Percentiles rank a stretch among this genome's conserved stretches.
phyloP scores from a whole-genome alignment of 768 basidiomycete species.

The Naganishia vaughanmartiniae region DNA sequence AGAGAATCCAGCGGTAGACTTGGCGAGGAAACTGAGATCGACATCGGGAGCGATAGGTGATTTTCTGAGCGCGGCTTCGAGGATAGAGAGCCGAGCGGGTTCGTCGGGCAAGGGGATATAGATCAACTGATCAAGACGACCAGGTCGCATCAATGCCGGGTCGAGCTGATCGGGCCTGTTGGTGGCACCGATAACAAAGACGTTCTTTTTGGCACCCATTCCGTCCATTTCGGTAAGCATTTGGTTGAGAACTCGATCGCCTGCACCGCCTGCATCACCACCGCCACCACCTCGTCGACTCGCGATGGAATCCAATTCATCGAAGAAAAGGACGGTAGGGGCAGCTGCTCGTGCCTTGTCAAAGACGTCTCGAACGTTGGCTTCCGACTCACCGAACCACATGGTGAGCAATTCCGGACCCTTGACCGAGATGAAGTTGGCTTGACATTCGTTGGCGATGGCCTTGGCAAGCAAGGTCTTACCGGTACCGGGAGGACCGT shows the following conservation, averaged over 20 bases:
- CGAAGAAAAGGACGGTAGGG: conserved; percentile 99
- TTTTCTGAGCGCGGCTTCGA: conserved; percentile 85
- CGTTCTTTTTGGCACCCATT: conserved; percentile 98
- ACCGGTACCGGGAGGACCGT: conserved; percentile 99
- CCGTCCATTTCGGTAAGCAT: conserved; percentile 98
- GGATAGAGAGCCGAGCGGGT: conserved; percentile 81
- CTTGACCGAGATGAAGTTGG: conserved; percentile 99
- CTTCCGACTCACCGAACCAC: conserved; percentile 98
- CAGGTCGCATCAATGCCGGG: conserved; percentile 85
- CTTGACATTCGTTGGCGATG: conserved; percentile 98
- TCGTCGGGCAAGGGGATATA: conserved; percentile 99
- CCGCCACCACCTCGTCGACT: conserved; percentile 81
- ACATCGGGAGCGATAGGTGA: conserved; percentile 81
- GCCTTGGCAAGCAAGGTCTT: conserved; percentile 98
- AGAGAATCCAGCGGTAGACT: conserved; percentile 93
- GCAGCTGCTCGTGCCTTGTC: conserved; percentile 99
- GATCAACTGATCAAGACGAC: conserved; percentile 95
- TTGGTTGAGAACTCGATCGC: conserved; percentile 87
- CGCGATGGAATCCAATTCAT: conserved; percentile 97
- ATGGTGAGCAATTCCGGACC: conserved; percentile 94
- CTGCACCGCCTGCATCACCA: conserved; percentile 92
- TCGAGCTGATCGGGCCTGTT: conserved; percentile 97
- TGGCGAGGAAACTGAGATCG: conserved; percentile 79
- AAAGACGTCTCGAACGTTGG: conserved; percentile 98
- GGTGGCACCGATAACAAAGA: conserved; percentile 80